A percentile compares a stretch with the other conserved stretches of the same genome.
phyloP scores from a whole-genome alignment of 352 stramenopile species.

The Blastocystis sp. region DNA sequence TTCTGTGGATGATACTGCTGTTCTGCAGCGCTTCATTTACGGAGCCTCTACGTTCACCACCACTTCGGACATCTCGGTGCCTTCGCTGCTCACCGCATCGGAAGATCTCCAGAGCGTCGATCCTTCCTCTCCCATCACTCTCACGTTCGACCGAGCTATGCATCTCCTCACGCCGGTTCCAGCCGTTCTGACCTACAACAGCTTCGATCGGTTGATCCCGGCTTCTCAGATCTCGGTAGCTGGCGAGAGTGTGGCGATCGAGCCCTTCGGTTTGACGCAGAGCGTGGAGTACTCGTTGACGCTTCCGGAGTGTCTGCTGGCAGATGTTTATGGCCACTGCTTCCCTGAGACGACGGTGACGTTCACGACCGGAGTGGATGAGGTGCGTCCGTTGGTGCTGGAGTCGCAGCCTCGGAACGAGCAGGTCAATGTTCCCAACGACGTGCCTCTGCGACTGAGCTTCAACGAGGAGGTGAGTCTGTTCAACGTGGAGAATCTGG shows the following conservation, averaged over 20 bases:
- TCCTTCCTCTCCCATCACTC: background rate
- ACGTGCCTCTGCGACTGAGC: background rate
- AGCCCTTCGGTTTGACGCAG: background rate
- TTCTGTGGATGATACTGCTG: background rate
- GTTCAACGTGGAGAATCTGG: background rate
- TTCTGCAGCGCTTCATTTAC: background rate
- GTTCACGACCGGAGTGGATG: background rate
- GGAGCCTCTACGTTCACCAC: conserved; percentile 11
- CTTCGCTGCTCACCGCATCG: background rate
- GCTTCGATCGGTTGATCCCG: background rate
- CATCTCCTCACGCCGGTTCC: background rate
- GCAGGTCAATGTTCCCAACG: background rate
- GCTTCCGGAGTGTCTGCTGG: background rate
- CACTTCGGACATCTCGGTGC: background rate
- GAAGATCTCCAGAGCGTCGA: background rate
- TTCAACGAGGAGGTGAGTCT: conserved; percentile 1
- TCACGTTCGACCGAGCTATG: background rate
- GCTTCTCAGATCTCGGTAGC: background rate
- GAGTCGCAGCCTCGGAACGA: background rate
- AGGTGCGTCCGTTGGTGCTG: background rate
- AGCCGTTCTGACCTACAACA: background rate
- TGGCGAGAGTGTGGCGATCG: background rate
- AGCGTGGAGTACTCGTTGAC: background rate
- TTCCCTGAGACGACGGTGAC: background rate
- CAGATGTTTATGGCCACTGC: background rate